Evolutionary conservation across 2,329 filamentous ascomycete species (phyloP), one percentile per base, ranked within the genome.

Genomic region (Kalmusia sp.): DNA sequence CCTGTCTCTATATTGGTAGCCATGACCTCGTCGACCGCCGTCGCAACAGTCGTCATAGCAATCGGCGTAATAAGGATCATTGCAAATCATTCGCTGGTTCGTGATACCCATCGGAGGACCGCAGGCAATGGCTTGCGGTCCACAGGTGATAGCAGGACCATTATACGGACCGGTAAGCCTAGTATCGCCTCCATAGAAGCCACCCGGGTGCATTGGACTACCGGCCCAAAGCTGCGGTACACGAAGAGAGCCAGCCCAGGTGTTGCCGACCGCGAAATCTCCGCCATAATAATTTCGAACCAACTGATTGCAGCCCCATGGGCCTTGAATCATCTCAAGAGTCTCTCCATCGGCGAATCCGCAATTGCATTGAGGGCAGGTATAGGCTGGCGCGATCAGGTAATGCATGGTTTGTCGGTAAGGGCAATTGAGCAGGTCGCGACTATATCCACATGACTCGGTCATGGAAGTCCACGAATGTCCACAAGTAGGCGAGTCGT

Each of bases 401-500:
- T 61, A 62, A 34, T 68, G 60, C 34, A 61, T 60, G 8, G 62
- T 67, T 25, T 67, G 58, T 44, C 76, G 77, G 48, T 71, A 58
- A 7, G 73, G 73, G 56, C 78, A 80, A 52, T 61, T 77, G 31
- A 76, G 58, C 15, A 80, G 70, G 49, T 80, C 73, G 21, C 66
- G 68, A 31, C 69, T 65, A 28, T 67, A 67, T 4, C 64, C 67
- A 63, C 82, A 84, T 7, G 78, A 75, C 11, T 73, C 65, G 21
- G 68, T 69, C 58, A 84, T 77, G 21, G 73, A 76, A 49, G 82
- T 65, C 80, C 80, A 84, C 24, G 75, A 69, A 57, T 83, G 80
- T 6, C 65, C 63, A 64, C 82, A 84, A 44, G 69, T 73, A 6
- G 69, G 66, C 1, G 79, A 81, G 59, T 76, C 73, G 69, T 76